Evolutionary conservation across 202 grass and related monocot species (phyloP), one percentile per base, ranked within the genome.

Genomic region (Setaria italica): DNA sequence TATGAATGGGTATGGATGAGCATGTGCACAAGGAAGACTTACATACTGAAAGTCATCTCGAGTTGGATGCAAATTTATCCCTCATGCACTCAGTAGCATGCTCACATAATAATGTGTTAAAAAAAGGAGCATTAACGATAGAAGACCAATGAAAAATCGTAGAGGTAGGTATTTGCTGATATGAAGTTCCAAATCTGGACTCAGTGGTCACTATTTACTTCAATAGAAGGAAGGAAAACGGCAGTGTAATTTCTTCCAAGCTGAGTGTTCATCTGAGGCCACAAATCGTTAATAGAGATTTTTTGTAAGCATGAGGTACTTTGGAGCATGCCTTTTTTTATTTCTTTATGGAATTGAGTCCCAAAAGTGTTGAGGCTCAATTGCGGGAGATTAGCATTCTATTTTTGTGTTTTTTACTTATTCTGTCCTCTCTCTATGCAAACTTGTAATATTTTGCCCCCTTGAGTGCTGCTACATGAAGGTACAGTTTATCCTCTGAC

Each of bases 301-400:
- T 71, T 71, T 74, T 80, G 77, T 55, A 43, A 51, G 79, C 21
- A 0, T 10, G n/a, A 29, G 63, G 10, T 55, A 54, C 78, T 53
- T 39, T 53, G 21, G 65, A 64, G 12, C 37, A 39, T 4, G 37
- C 4, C 5, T 39, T 39, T 39, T 39, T 39, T 4, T 35, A 2
- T 35, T 39, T 39, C 5, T 4, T 39, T 39, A 4, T 39, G 6
- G 2, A 74, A 65, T 64, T 8, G 2, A 9, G 15, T 9, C 56
- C 56, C 8, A 41, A 41, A 41, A 41, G 39, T 41, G 39, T 41
- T 41, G 39, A 41, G 4, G 39, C 39, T 41, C 4, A 35, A 35
- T 35, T 41, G 39, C 39, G 6, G 39, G 5, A 41, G 39, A 6
- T 5, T 41, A 41, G 6, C 39, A 41, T 41, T 41, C 4, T 41